Evolutionary conservation across 768 basidiomycete genomes (phyloP), one percentile per base, ranked within the genome.

Genomic region (Amanita rubescens): DNA sequence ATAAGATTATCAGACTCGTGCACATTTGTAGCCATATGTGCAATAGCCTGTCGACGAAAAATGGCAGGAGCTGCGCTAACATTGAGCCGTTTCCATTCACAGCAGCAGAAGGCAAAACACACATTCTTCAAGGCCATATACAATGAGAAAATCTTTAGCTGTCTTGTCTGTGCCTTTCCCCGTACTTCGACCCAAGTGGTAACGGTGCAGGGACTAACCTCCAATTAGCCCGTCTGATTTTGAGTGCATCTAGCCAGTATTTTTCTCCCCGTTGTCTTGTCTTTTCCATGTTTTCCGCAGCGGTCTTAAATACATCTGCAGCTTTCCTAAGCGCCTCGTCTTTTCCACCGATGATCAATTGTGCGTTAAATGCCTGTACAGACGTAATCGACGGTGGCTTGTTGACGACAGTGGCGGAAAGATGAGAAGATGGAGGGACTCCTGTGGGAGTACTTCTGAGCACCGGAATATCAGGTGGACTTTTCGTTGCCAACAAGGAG

Each of bases 111-210:
- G 41, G 34, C 34, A 22, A 6, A 10, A 75, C 86, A 30, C 53
- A 92, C 90, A 87, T 71, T 88, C 85, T 69, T 90, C 89, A 10
- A 93, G 67, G 11, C 89, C 88, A 60, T 83, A 91, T 3, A 87
- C 83, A 52, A 93, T 74, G 43, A 89, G 66, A 60, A 92, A 90
- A 60, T 93, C 90, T 58, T 84, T 90, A 0, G 85, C 80, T 3
- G 89, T 85, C 67, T 80, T 84, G 62, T 91, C 90, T 7, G 84
- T 80, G 24, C 87, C 86, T 67, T 88, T 89, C 12, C 85, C 88
- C 0, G 75, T 82, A 0, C 81, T 71, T 22, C n/a, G 84, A 77
- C 35, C 87, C 88, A 37, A 71, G 69, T 12, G 87, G 89, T 35
- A 90, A 74, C 20, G 90, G 89, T 8, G 89, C 86, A 30, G 89